Percentiles rank a stretch among this genome's conserved stretches.
These are phyloP conservation scores for Dendrobium catenatum DNA, from an alignment of 106 monocot genomes.

Conservation along the genomic window DNA sequence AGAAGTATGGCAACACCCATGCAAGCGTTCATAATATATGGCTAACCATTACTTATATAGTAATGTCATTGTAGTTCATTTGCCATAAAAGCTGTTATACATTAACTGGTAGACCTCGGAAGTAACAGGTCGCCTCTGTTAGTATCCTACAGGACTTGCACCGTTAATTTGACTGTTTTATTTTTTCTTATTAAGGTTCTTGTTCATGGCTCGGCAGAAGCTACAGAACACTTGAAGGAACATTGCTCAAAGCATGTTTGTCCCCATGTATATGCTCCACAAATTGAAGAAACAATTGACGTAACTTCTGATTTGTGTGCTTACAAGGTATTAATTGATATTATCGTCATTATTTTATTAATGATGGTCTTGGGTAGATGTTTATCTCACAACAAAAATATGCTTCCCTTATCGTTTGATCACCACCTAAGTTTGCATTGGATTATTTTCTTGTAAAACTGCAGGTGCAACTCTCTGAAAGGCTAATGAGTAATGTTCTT, in stretches of 20 bases:
- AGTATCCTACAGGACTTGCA: not conserved
- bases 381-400: not conserved
- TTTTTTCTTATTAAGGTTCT: constrained; percentile 51
- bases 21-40: not conserved
- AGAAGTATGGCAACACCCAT: not conserved
- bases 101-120: not conserved
- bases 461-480: constrained; percentile 95
- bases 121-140: not conserved
- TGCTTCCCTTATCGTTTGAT: not conserved
- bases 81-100: not conserved
- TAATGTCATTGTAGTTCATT: not conserved
- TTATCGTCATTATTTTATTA: not conserved
- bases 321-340: constrained; percentile 64
- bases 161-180: not conserved
- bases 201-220: constrained; percentile 96
- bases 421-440: not conserved
- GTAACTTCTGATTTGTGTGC: constrained; percentile 97
- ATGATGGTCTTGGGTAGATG: not conserved
- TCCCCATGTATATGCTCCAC: constrained; percentile 96
- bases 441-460: constrained; percentile 7
- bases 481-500: constrained; percentile 89
- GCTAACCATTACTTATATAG: not conserved
- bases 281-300: constrained; percentile 94
- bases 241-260: constrained; percentile 73
- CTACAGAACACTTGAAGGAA: constrained; percentile 95